A percentile compares a stretch with the other conserved stretches of the same genome.
Evolutionary conservation across 2,329 filamentous ascomycete genomes (phyloP).

Genomic region (Tympanopsis confertula): DNA sequence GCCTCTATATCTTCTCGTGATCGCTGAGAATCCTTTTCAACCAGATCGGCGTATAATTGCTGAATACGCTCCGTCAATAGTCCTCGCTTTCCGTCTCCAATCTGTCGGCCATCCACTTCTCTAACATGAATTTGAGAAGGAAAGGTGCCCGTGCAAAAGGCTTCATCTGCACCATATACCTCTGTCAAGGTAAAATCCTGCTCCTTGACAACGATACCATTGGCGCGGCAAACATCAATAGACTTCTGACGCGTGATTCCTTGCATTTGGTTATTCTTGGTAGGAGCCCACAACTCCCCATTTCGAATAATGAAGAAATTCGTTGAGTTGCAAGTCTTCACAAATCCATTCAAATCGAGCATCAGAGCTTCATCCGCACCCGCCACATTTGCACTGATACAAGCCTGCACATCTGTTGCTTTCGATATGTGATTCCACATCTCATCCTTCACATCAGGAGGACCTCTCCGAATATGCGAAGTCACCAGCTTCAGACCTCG

Average conservation of each 20-base stretch:
- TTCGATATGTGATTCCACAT: conserved; percentile 18
- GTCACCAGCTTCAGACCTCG: conserved; percentile 12
- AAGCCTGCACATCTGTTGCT: conserved; percentile 16
- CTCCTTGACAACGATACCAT: conserved; percentile 12
- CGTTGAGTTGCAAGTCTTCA: conserved; percentile 18
- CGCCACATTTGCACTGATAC: conserved; percentile 15
- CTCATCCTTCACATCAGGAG: conserved; percentile 17
- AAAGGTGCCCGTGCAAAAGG: conserved; percentile 17
- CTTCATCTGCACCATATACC: conserved; percentile 16
- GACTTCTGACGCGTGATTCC: conserved; percentile 17
- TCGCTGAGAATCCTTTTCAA: conserved; percentile 9
- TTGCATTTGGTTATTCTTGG: conserved; percentile 17
- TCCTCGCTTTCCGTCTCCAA: conserved; percentile 12
- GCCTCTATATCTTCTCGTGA: conserved; percentile 9
- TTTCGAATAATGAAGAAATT: conserved; percentile 19
- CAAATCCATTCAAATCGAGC: conserved; percentile 14
- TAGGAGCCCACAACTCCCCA: conserved; percentile 17
- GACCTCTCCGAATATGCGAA: conserved; percentile 15
- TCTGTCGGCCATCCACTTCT: conserved; percentile 10
- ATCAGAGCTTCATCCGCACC: conserved; percentile 16
- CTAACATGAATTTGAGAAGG: conserved; percentile 13
- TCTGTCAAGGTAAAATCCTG: conserved; percentile 16
- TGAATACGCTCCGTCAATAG: conserved; percentile 10
- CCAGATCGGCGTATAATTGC: conserved; percentile 10
- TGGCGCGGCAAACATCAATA: conserved; percentile 14